Evolutionary conservation across 2,329 filamentous ascomycete genomes (phyloP).

Genomic region (Penicillium sp.): DNA sequence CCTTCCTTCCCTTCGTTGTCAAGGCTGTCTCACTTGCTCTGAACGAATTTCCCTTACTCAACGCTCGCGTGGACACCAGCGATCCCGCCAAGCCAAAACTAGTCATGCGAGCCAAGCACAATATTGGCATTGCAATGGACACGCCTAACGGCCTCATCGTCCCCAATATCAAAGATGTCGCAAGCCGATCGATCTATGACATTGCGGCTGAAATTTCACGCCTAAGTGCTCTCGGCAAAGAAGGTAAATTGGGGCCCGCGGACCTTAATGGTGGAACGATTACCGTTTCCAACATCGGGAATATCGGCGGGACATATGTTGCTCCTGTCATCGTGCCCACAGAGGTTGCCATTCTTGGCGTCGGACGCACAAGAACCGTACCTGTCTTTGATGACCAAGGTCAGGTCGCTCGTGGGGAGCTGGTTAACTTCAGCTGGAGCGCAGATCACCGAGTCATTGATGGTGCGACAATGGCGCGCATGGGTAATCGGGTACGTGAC

Average conservation of each 20-base stretch:
- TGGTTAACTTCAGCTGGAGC: constrained; percentile 94
- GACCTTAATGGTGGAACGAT: constrained; percentile 89
- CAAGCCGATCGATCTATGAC: constrained; percentile 72
- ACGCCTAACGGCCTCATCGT: constrained; percentile 87
- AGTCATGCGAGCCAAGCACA: constrained; percentile 80
- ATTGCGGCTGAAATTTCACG: constrained; percentile 77
- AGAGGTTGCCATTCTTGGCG: constrained; percentile 88
- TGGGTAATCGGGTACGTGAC: constrained; percentile 77
- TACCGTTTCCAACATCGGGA: constrained; percentile 95
- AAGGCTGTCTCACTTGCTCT: constrained; percentile 91
- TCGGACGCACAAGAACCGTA: constrained; percentile 78
- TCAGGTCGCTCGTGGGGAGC: constrained; percentile 73
- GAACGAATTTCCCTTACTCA: constrained; percentile 81
- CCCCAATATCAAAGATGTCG: constrained; percentile 86
- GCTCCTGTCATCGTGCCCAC: constrained; percentile 87
- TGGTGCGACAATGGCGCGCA: constrained; percentile 90
- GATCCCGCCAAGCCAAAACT: constrained; percentile 71
- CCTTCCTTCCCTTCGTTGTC: constrained; percentile 91
- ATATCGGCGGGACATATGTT: constrained; percentile 89
- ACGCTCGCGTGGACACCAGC: constrained; percentile 75
- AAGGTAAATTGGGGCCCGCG: constrained; percentile 72
- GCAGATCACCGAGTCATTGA: constrained; percentile 94
- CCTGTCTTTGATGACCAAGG: constrained; percentile 70
- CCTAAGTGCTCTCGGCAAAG: constrained; percentile 72
- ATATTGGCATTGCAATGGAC: constrained; percentile 96